A percentile compares a stretch with the other conserved stretches of the same genome.
These are phyloP conservation scores for Claviceps digitariae DNA, from an alignment of 2,329 filamentous ascomycete species.

Conservation along the genomic window DNA sequence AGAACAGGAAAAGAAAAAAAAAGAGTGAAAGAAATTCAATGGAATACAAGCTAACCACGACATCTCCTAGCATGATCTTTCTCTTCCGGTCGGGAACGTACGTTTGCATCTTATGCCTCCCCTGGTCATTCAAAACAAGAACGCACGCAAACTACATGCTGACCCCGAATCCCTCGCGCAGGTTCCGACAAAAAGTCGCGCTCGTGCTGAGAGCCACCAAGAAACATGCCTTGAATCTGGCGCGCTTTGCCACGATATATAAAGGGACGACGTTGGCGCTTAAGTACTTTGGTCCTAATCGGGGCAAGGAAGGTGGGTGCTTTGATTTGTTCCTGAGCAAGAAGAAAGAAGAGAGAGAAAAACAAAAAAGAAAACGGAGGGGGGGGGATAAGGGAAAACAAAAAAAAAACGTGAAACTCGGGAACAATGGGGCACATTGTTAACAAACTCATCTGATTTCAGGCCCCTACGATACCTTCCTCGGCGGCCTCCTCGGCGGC, in stretches of 20 bases:
- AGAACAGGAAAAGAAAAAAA: too few relatives aligned
- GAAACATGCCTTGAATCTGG: constrained; percentile 83
- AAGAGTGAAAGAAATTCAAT: background rate
- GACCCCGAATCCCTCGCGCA: too few relatives aligned
- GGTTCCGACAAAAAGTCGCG: constrained; percentile 59
- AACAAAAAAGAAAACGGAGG: too few relatives aligned
- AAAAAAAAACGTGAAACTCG: background rate
- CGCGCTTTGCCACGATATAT: constrained; percentile 82
- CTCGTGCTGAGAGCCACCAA: constrained; percentile 76
- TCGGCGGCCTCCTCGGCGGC: constrained; percentile 77
- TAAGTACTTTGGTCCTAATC: constrained; percentile 43
- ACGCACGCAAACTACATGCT: too few relatives aligned
- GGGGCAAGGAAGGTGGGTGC: constrained; percentile 43
- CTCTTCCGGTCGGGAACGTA: constrained; percentile 87
- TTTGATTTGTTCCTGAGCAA: background rate
- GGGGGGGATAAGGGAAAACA: background rate
- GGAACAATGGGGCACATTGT: background rate
- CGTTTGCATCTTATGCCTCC: constrained; percentile 16
- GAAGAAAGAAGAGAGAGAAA: background rate
- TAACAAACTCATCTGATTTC: background rate
- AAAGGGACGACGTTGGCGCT: constrained; percentile 70
- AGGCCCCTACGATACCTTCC: constrained; percentile 68
- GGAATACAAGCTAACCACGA: background rate
- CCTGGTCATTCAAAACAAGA: too few relatives aligned
- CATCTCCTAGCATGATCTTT: constrained; percentile 65